Percentiles rank a stretch among this genome's conserved stretches.
These are phyloP conservation scores for Globisporangium cystogenes DNA, from an alignment of 352 stramenopile genomes.

Conservation along the genomic window DNA sequence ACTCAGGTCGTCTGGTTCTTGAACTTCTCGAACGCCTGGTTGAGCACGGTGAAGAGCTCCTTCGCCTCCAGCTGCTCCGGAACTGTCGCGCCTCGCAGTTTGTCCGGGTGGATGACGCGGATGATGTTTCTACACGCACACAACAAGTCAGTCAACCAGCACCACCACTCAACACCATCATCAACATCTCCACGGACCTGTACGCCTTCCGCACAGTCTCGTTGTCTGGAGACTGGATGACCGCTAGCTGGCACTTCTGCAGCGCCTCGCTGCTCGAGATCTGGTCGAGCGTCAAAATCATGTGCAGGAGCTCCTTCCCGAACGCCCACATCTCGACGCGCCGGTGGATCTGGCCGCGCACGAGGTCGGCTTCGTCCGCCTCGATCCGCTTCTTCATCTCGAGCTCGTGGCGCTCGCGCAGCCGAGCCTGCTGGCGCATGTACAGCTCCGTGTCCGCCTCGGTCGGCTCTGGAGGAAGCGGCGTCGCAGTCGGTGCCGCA, in stretches of 20 bases:
- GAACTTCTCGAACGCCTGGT: slow-evolving; percentile 85
- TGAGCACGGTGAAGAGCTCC: slow-evolving; percentile 84
- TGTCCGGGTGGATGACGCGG: slow-evolving; percentile 82
- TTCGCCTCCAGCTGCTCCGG: slow-evolving; percentile 81
- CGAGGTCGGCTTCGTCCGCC: slow-evolving; percentile 70
- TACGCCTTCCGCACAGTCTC: slow-evolving; percentile 83
- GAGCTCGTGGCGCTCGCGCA: slow-evolving; percentile 76
- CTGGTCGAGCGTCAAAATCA: slow-evolving; percentile 84
- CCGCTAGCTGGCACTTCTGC: slow-evolving; percentile 68
- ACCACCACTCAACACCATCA: no score
- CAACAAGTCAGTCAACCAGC: neutral
- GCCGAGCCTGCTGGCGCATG: slow-evolving; percentile 70
- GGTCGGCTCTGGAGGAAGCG: slow-evolving; percentile 64
- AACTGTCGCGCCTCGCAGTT: slow-evolving; percentile 69
- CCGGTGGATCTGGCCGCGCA: slow-evolving; percentile 71
- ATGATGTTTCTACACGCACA: slow-evolving; percentile 70
- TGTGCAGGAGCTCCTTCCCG: slow-evolving; percentile 74
- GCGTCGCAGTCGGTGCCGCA: slow-evolving; percentile 15
- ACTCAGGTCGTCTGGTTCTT: slow-evolving; percentile 39
- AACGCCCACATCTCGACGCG: slow-evolving; percentile 81
- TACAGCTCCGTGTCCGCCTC: slow-evolving; percentile 74
- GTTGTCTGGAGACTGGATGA: slow-evolving; percentile 73
- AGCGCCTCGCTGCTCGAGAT: slow-evolving; percentile 70
- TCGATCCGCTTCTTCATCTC: slow-evolving; percentile 80
- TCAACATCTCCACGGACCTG: slow-evolving; percentile 24